These are phyloP conservation scores for Trametes villosa DNA, from an alignment of 768 basidiomycete species.

Conservation along the genomic window DNA sequence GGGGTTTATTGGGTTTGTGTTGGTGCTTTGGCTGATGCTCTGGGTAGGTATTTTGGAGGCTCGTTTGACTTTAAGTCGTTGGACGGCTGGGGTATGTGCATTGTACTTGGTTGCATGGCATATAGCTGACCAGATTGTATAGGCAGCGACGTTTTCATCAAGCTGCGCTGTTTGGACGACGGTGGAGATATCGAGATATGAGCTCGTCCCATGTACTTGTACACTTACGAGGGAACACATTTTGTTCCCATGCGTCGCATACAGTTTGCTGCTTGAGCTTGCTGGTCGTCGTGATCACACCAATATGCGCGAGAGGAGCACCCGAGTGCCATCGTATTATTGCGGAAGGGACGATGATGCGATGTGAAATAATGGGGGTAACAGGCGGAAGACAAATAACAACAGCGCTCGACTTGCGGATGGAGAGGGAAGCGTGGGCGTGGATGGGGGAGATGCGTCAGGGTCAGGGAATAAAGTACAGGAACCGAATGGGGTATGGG, in stretches of 20 bases:
- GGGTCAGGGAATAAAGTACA: conserved; percentile 31
- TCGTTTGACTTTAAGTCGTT: conserved; percentile 80
- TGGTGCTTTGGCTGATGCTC: conserved; percentile 26
- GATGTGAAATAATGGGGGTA: conserved; percentile 21
- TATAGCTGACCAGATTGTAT: conserved; percentile 12
- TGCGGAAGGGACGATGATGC: conserved; percentile 27
- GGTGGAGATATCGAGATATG: conserved; percentile 57
- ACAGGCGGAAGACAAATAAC: conserved; percentile 21
- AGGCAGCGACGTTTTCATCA: conserved; percentile 60
- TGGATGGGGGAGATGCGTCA: not conserved
- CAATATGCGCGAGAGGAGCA: conserved; percentile 1
- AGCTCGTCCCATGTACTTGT: not conserved
- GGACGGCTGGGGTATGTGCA: conserved; percentile 78
- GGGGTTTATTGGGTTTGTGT: conserved; percentile 9
- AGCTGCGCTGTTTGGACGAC: conserved; percentile 55
- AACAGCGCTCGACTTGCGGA: conserved; percentile 25
- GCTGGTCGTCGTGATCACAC: too few relatives aligned
- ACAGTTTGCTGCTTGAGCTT: too few relatives aligned
- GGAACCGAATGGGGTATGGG: conserved; percentile 32
- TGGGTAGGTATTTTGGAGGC: conserved; percentile 79
- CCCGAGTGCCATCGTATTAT: conserved; percentile 25
- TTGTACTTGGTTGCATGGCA: not conserved
- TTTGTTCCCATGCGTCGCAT: too few relatives aligned
- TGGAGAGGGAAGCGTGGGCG: conserved; percentile 15
- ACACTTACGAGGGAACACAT: not conserved